Evolutionary conservation across 805 yeast species (phyloP), one percentile per base, ranked within the genome.

Genomic region (Kodamaea sagamina): DNA sequence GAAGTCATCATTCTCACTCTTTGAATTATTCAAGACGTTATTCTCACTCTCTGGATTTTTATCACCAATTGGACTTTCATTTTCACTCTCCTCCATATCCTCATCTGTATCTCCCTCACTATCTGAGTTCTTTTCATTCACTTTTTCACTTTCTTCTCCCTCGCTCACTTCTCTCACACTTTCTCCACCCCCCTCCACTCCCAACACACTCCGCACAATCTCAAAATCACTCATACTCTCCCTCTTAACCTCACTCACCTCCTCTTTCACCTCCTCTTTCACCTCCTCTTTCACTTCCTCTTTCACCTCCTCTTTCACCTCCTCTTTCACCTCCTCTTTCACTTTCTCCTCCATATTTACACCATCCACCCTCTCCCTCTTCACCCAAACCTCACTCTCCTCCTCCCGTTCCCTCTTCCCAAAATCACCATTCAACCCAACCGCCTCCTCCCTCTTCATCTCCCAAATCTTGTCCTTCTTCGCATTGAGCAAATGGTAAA

Each of bases 381-480:
- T 42, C 8, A 28, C 31, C 3, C 21, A n/a, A 6, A 28, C 29
- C 15, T 22, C 29, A 16, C 24, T 41, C n/a, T 19, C 37, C 18
- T 27, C 44, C 11, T 26, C 38, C 15, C 36, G 43, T 6, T 40
- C 46, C 16, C 27, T 38, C 13, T 39, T 43, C 5, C 34, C 42
- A 21, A 41, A 42, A 10, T 47, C 52, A 13, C 40, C 44, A 28
- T 42, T 45, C 21, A 42, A 44, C 9, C 43, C 51, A 16, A 46
- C 41, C 11, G 44, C 41, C 4, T 43, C 41, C 8, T 32, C 41
- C 39, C 41, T 44, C n/a, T 46, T 39, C 25, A 68, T 57, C 27
- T 60, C 52, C 56, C 63, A 51, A 12, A 64, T 66, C 43, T 47
- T 57, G 31, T 53, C 57, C 44, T 66, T 66, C 43, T 66, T 66